Evolutionary conservation across 2,329 filamentous ascomycete species (phyloP).

Genomic region (Apiospora arundinis): DNA sequence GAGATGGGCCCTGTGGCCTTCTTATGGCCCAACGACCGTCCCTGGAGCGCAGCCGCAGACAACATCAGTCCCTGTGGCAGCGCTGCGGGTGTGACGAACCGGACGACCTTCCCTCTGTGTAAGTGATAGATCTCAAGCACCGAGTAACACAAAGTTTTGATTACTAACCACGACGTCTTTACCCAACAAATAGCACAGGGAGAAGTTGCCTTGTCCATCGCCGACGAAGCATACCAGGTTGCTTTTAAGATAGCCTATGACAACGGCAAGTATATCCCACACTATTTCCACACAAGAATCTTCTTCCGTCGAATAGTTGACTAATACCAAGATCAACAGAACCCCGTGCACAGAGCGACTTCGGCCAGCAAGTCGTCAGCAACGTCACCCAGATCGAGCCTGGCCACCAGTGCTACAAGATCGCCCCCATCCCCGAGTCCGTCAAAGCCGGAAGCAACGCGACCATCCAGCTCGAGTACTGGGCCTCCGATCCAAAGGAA

Average conservation of each 20-base stretch:
- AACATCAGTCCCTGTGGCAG: conserved; percentile 61
- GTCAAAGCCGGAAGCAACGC: conserved; percentile 41
- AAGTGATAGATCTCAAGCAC: conserved; percentile 27
- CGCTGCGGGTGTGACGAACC: conserved; percentile 47
- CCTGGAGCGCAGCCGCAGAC: conserved; percentile 55
- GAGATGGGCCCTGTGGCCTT: conserved; percentile 61
- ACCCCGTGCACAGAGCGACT: conserved; percentile 41
- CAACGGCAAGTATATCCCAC: conserved; percentile 43
- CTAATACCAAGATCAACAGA: conserved; percentile 29
- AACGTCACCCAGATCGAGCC: conserved; percentile 39
- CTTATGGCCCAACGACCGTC: conserved; percentile 59
- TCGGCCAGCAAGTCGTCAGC: conserved; percentile 40
- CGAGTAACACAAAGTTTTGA: too few species aligned
- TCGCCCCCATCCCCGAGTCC: conserved; percentile 34
- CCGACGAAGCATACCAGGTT: conserved; percentile 58
- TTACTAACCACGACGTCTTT: not conserved
- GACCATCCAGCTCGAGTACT: conserved; percentile 46
- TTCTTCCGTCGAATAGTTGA: not conserved
- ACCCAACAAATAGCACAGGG: conserved; percentile 49
- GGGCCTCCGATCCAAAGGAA: conserved; percentile 39
- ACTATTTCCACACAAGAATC: not conserved
- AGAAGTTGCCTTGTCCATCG: conserved; percentile 55
- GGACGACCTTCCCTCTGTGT: conserved; percentile 59
- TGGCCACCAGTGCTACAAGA: conserved; percentile 47
- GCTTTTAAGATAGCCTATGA: conserved; percentile 55